Evolutionary conservation across 2,329 filamentous ascomycete genomes (phyloP), one percentile per base, ranked within the genome.

Genomic region (Fusarium continuum): DNA sequence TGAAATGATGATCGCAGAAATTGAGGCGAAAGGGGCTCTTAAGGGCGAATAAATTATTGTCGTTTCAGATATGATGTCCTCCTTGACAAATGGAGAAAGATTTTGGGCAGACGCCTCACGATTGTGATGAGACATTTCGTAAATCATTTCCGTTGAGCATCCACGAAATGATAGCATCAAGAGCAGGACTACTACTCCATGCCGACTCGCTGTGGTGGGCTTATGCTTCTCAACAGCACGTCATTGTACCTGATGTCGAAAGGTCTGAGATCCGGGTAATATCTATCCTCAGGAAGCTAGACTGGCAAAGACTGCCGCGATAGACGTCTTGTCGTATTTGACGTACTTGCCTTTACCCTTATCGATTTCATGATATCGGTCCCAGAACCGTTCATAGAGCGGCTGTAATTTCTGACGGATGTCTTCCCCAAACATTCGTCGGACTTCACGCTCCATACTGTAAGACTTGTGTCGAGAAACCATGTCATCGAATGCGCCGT

Each of bases 261-360:
- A 46, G 16, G 25, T 26, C 9, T 13, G 16, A 32, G 32, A 17
- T 13, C n/a, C n/a, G 13, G n/a, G 8, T 28, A 20, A 25, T n/a
- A 20, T 19, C 23, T 17, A 45, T 41, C 29, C 44, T 76, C 65
- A 77, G 31, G 75, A 75, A 19, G 72, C 70, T 4, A 88, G 75
- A 48, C 81, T 84, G 48, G 80, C 70, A 70, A 88, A 88, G 9
- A 89, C 82, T 19, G 86, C 85, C 40, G 90, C 87, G 70, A 99
- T 89, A 41, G 88, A 86, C 34, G 83, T 83, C 81, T 97, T 97
- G 80, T 97, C 93, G 75, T 97, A 98, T 80, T 96, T 97, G 75
- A 96, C 93, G 77, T 98, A 96, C 78, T 99, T 99, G 68, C 94
- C 94, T 79, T 93, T 96, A 57, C 95, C 95, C 81, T 97, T 97